These are phyloP conservation scores for Amphibolis antarctica DNA, from an alignment of 106 monocot species.

Conservation along the genomic window DNA sequence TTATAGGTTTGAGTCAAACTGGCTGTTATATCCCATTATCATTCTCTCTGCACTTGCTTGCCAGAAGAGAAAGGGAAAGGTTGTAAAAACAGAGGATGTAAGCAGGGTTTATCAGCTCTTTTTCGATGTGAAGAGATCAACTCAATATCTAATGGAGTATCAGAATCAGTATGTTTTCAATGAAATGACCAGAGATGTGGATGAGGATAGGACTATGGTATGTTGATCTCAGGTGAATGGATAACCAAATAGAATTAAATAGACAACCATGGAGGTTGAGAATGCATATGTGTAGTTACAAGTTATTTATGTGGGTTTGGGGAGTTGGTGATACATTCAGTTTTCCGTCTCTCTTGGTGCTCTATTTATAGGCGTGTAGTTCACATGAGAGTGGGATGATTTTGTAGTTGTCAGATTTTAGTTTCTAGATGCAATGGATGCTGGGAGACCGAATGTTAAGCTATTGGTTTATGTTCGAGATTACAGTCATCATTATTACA, in stretches of 20 bases:
- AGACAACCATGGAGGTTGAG: neutral
- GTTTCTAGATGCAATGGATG: neutral
- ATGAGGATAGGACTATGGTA: constrained; percentile 47
- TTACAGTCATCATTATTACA: too few relatives aligned
- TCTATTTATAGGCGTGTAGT: too few relatives aligned
- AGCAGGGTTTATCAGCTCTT: constrained; percentile 81
- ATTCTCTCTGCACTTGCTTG: constrained; percentile 80
- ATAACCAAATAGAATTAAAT: neutral
- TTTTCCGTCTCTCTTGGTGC: too few relatives aligned
- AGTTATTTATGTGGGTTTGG: neutral
- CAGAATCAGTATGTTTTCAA: constrained; percentile 87
- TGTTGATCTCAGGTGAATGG: constrained; percentile 11
- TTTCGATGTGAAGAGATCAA: constrained; percentile 87
- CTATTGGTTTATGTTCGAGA: too few relatives aligned
- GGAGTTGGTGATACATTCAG: neutral
- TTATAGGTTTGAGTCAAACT: too few relatives aligned
- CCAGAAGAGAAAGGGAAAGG: constrained; percentile 67
- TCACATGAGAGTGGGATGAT: neutral
- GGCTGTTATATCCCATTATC: too few relatives aligned
- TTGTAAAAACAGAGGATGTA: constrained; percentile 84
- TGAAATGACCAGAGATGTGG: constrained; percentile 40
- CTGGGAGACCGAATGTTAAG: neutral
- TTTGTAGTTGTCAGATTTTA: neutral
- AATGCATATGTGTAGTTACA: neutral
- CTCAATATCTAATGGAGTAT: constrained; percentile 90